Base-by-base conservation (phyloP, 192 early-diverging fungal species). In the Gonapodya sp. region DNA sequence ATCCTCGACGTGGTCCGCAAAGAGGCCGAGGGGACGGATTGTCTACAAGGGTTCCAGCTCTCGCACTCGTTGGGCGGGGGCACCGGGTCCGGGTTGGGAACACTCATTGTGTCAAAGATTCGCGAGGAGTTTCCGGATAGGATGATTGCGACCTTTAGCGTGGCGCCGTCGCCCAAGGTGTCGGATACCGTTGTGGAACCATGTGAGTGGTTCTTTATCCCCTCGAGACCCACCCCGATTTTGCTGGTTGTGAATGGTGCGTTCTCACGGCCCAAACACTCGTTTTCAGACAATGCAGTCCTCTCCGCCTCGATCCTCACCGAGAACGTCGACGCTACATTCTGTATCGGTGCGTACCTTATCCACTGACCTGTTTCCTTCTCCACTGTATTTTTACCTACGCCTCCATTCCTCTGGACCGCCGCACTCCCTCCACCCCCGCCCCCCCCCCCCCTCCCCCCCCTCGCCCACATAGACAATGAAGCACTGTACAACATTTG, bases 151-250 rank as follows among this genome's bases (percentile, higher is more conserved):
- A 36, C 80, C 33, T 81, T 36, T 73, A 73, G 36, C 34, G 80
- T 80, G 30, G 80, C 75, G 31, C 80, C 80, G 33, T 36, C 34
- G 34, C 81, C 81, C 18, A 80, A 80, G 36, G 75, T 80, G 30
- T 80, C 80, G 46, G 80, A 80, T 35, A 79, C 80, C 1, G 80
- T 80, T 30, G 80, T 80, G 30, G 80, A 80, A 35, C 80, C 80
- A 34, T 77, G 46, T 64, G 24, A 64, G 46, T 64, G 46, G 46
- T 64, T 16, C 24, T 24, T 64, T 64, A 24, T 64, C 8, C n/a
- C n/a, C n/a, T n/a, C n/a, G n/a, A n/a, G n/a, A n/a, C n/a, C n/a
- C n/a, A n/a, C n/a, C n/a, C n/a, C n/a, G n/a, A n/a, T n/a, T n/a
- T n/a, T n/a, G n/a, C n/a, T n/a, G n/a, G n/a, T n/a, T n/a, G n/a